These are phyloP conservation scores for Wallacemonas sp. DNA, from an alignment of 208 protist genomes.

Conservation along the genomic window DNA sequence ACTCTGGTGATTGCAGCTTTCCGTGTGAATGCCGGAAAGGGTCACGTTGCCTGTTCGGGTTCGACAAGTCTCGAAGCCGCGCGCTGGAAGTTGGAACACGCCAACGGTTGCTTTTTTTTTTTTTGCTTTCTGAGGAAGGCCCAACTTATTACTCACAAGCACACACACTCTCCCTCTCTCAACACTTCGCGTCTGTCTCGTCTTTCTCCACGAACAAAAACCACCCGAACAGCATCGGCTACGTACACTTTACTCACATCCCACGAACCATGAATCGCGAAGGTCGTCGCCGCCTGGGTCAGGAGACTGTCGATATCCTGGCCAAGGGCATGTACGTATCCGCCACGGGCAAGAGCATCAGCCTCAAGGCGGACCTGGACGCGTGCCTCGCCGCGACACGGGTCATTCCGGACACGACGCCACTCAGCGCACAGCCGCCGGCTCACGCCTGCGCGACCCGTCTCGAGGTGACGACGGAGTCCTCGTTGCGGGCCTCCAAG, in stretches of 20 bases:
- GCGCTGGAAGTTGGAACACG: no score
- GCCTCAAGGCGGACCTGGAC: conserved; percentile 1
- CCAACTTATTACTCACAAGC: no score
- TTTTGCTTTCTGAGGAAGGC: no score
- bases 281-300: conserved; percentile 10
- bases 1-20: no score
- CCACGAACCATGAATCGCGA: conserved; percentile 16
- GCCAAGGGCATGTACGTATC: conserved; percentile 21
- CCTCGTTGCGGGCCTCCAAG: conserved; percentile 17
- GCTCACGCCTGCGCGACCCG: neutral
- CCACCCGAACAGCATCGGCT: no score
- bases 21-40: no score
- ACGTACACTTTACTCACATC: no score
- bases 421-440: neutral
- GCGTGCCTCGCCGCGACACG: neutral
- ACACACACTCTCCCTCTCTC: no score
- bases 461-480: conserved; percentile 25
- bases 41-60: no score
- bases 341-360: conserved; percentile 19
- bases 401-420: conserved; percentile 14
- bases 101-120: conserved; percentile 1
- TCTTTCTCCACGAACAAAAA: no score
- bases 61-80: no score
- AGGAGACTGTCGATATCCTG: conserved; percentile 23
- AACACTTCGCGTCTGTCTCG: no score